Base-by-base conservation (phyloP, 306 rosid genomes). In the Malus sieversii region DNA sequence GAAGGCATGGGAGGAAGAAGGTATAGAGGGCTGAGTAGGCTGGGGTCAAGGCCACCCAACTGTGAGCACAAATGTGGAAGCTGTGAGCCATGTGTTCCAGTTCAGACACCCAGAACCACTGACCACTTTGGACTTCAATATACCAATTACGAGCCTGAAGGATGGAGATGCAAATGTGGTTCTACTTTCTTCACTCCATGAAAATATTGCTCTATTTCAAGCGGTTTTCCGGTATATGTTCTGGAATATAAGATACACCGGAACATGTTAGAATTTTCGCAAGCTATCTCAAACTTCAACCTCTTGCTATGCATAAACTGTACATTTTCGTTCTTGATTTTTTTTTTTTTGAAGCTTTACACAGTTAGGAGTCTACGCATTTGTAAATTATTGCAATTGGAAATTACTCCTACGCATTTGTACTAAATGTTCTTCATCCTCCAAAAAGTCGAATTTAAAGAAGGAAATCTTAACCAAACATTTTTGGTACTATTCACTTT, bases 151-250 rank as follows among this genome's bases (percentile, higher is more conserved):
- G 73, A 74, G 42, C 87, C 87, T 4, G 85, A 81, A 25, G 85
- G 85, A 8, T 84, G 87, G 85, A 84, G 67, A 74, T 84, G 87
- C 87, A 84, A 81, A 68, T 81, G 87, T 60, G 85, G 85, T 29
- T 30, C 77, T 65, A 70, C 78, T 76, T 70, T 81, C 59, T 84
- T 77, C 64, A 75, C 44, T 35, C 87, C 85, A 66, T 83, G 15
- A 80, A 66, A 57, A 9, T 8, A 19, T n/a, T 57, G 5, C 15
- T 10, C 55, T 48, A 16, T 48, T 48, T 15, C 55, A 48, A 48
- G 55, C 55, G 3, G 20, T 48, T 48, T 48, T 46, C 51, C 19
- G 6, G 53, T 46, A 46, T 46, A 14, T 14, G 19, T 5, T 14
- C 2, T 1, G 3, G 53, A 1, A 46, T 5, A 46, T 46, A 14